phyloP scores from a whole-genome alignment of 2,329 filamentous ascomycete genomes.

The Geosmithia putterillii region DNA sequence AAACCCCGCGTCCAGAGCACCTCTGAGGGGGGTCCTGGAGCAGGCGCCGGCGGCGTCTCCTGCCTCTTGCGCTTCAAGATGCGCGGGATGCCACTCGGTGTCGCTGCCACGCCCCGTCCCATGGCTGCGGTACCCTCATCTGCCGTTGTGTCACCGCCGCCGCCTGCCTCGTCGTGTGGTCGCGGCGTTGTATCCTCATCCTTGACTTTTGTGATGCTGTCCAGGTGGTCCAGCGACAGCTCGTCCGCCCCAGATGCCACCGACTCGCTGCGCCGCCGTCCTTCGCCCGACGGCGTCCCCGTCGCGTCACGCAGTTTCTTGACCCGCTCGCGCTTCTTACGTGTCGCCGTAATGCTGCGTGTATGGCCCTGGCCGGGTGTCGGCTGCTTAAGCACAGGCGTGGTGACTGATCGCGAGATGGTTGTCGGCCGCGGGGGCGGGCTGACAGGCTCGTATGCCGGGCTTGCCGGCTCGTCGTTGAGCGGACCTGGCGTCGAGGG shows the following conservation, averaged over 20 bases:
- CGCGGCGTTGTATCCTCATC: constrained; percentile 45
- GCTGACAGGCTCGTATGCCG: constrained; percentile 46
- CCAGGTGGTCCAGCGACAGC: constrained; percentile 28
- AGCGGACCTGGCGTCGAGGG: constrained; percentile 41
- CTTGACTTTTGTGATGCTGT: constrained; percentile 35
- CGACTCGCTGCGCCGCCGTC: constrained; percentile 26
- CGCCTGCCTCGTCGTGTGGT: constrained; percentile 37
- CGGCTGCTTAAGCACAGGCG: constrained; percentile 1
- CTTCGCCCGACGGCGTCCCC: neutral
- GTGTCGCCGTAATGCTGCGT: neutral
- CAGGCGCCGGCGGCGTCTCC: constrained; percentile 32
- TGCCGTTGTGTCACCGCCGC: constrained; percentile 41
- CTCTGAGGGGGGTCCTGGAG: constrained; percentile 46
- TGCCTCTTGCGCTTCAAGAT: constrained; percentile 45
- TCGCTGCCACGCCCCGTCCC: constrained; percentile 19
- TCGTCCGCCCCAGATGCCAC: constrained; percentile 35
- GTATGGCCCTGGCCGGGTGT: neutral
- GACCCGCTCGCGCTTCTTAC: neutral
- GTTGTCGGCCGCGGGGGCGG: constrained; percentile 31
- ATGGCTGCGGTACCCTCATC: constrained; percentile 34
- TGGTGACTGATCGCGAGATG: constrained; percentile 15
- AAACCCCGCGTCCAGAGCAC: constrained; percentile 69
- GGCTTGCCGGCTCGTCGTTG: constrained; percentile 30
- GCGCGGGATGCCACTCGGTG: constrained; percentile 21
- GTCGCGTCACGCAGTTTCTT: constrained; percentile 1